Evolutionary conservation across 2,329 filamentous ascomycete genomes (phyloP), one percentile per base, ranked within the genome.

Genomic region (Lojkania enalia): DNA sequence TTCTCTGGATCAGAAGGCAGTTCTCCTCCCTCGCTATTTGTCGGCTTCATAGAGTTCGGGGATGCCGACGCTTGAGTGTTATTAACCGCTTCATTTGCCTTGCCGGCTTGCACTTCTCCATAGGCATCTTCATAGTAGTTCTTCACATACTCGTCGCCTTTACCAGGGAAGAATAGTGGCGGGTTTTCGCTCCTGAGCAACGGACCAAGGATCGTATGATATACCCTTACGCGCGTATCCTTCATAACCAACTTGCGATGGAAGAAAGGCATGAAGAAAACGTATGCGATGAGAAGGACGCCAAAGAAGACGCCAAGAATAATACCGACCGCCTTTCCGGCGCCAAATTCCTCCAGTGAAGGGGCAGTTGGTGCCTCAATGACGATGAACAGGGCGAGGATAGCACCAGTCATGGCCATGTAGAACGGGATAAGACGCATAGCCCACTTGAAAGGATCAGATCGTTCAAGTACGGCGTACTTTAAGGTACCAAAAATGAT

Each of bases 311-410:
- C 59, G 16, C 59, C 59, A 2, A 63, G 48, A 23, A 63, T 53
- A 36, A 64, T 64, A 20, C 59, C 60, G 25, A 23, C 50, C 11
- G 59, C 59, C 3, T 61, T 63, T n/a, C 61, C 61, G 30, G 52
- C 60, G 18, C 61, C 61, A 27, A 64, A 63, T 14, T 63, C 59
- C 25, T 66, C 43, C 1, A 61, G 52, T 6, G 60, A 64, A 9
- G 58, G 58, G 3, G 58, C 60, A 12, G 56, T 61, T 7, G 72
- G 74, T 4, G 67, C 64, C 52, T 76, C 71, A 46, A 78, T 67
- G 35, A 86, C 75, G 44, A 87, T 80, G 48, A 86, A 79, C 61
- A 87, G 69, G 3, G 77, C 74, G 32, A 78, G 72, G 39, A 79
- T 69, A 14, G 67, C 75, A 32, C 69, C 74, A 0, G 77, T 78